Base-by-base conservation (phyloP, 331 rosid species). In the Malus hybrid region DNA sequence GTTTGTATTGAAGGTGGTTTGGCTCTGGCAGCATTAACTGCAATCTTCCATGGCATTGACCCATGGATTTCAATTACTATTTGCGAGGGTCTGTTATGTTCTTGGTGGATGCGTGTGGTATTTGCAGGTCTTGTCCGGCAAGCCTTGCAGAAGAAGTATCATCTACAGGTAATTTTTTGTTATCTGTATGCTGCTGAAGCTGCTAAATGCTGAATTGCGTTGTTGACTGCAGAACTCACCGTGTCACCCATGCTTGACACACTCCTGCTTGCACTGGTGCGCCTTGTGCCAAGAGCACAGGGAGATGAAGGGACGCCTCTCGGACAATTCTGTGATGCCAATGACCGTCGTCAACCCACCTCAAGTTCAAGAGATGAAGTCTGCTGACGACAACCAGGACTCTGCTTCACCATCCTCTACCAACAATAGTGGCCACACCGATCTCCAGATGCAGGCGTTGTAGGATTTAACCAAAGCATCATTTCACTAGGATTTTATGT, bases 51-150 rank as follows among this genome's bases (percentile, higher is more conserved):
- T 70, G 91, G 90, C 76, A 1, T 87, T 71, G 89, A 92, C 59
- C 96, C 93, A 1, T 87, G 86, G 67, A 86, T 91, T 12, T 19
- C 87, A 46, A 88, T 90, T 77, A 97, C 92, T 75, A 67, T 95
- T 46, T 70, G 85, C 18, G 99, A 95, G 91, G 96, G 99, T 44
- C 85, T 92, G 66, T 65, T 95, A 20, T 95, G 92, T 82, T 85
- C 96, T 44, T 95, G 99, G 99, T 92, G 99, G 99, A 90, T 95
- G 94, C 92, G 98, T 73, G 98, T 97, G 74, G 87, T 89, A 69
- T 90, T 90, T 78, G 87, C 93, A 34, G 99, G 99, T 81, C 90
- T 88, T 73, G 86, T 84, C 80, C 90, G 99, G 69, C 99, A 95
- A 83, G 29, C 93, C 59, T 81, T 95, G 13, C 99, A 95, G 85